Percentiles rank a stretch among this genome's conserved stretches.
phyloP scores from a whole-genome alignment of 352 stramenopile genomes.

The Pythium rhizo-oryzae region DNA sequence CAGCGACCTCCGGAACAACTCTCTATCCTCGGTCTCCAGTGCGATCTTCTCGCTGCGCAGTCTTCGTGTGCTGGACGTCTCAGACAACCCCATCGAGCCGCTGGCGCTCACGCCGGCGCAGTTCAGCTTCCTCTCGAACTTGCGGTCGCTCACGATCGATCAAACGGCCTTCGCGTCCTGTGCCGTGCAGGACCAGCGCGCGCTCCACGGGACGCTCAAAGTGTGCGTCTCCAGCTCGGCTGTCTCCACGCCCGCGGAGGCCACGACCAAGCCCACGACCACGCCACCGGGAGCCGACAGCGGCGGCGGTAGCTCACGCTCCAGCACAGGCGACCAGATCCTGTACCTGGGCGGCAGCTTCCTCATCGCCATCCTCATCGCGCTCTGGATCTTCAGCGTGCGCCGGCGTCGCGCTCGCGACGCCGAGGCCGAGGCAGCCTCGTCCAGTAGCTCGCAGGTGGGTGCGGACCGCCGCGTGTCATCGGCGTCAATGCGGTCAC shows the following conservation, averaged over 20 bases:
- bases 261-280: not conserved
- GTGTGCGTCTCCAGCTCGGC: conserved; percentile 31
- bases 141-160: conserved; percentile 36
- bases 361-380: conserved; percentile 38
- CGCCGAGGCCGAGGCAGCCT: not conserved
- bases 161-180: conserved; percentile 52
- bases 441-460: not conserved
- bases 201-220: conserved; percentile 29
- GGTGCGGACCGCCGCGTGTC: not conserved
- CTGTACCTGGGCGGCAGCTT: conserved; percentile 46
- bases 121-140: conserved; percentile 36
- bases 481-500: not conserved
- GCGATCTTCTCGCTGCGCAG: conserved; percentile 20
- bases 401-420: conserved; percentile 20
- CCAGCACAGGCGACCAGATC: conserved; percentile 26
- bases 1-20: conserved; percentile 30
- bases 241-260: not conserved
- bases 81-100: conserved; percentile 40
- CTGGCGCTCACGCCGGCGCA: conserved; percentile 27
- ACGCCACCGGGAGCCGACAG: not conserved
- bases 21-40: not conserved
- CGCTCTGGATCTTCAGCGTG: conserved; percentile 23
- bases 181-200: conserved; percentile 29
- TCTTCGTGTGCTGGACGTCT: conserved; percentile 29
- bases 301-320: not conserved